phyloP scores from a whole-genome alignment of 768 basidiomycete genomes.

The Agrocybe chaxingu region DNA sequence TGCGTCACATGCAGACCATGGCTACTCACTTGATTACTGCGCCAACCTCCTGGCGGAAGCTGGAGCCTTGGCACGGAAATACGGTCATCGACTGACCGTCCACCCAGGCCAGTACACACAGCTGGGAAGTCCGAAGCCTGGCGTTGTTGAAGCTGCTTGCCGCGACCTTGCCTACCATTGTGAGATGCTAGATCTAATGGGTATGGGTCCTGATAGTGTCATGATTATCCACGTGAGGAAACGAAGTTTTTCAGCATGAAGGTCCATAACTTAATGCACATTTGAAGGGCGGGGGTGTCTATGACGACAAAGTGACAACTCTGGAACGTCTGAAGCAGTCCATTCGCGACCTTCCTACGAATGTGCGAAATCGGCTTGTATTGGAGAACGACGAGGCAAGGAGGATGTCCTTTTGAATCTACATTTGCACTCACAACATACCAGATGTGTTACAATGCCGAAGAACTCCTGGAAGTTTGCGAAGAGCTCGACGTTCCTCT shows the following conservation, averaged over 20 bases:
- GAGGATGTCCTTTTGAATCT: neutral
- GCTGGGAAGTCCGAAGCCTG: constrained; percentile 73
- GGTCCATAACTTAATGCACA: neutral
- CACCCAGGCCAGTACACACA: constrained; percentile 90
- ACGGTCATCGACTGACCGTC: constrained; percentile 77
- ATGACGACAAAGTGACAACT: constrained; percentile 73
- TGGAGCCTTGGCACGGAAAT: constrained; percentile 64
- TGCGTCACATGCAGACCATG: constrained; percentile 76
- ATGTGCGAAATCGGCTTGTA: constrained; percentile 71
- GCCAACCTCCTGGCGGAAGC: constrained; percentile 48
- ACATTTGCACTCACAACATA: neutral
- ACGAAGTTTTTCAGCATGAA: neutral
- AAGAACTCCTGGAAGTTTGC: constrained; percentile 84
- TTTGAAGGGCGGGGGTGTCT: constrained; percentile 72
- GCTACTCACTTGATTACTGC: constrained; percentile 81
- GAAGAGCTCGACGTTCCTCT: constrained; percentile 78
- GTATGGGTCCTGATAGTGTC: constrained; percentile 76
- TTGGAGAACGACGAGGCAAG: constrained; percentile 93
- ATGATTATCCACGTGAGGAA: constrained; percentile 77
- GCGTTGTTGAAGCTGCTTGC: constrained; percentile 72
- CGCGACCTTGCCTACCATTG: constrained; percentile 85
- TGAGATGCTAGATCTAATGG: constrained; percentile 86
- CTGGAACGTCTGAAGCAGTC: constrained; percentile 71
- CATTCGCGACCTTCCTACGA: constrained; percentile 55
- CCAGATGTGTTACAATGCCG: constrained; percentile 81